These are phyloP conservation scores for Russula dissimulans DNA, from an alignment of 768 basidiomycete species.

Conservation along the genomic window DNA sequence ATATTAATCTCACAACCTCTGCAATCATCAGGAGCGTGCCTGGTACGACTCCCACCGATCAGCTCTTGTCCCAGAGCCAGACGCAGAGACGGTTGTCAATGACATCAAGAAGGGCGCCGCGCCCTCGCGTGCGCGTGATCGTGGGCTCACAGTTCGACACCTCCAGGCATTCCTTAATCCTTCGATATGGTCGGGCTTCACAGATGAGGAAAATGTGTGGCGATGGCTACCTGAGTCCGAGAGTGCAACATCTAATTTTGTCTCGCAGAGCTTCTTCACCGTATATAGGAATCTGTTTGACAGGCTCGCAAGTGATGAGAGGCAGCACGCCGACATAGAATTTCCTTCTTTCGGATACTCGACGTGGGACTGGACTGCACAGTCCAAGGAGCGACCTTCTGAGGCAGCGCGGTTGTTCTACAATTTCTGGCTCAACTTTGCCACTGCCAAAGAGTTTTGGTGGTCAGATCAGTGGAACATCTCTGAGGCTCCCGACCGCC, in stretches of 20 bases:
- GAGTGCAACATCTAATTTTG: neutral
- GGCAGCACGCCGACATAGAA: constrained; percentile 32
- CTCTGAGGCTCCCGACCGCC: constrained; percentile 78
- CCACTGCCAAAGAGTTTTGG: constrained; percentile 76
- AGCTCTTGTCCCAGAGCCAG: constrained; percentile 69
- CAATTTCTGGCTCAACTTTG: constrained; percentile 76
- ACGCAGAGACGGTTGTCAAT: constrained; percentile 77
- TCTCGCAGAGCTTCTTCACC: constrained; percentile 71
- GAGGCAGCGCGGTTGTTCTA: constrained; percentile 71
- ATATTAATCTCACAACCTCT: neutral
- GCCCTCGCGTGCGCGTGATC: constrained; percentile 46
- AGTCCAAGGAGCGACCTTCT: constrained; percentile 35
- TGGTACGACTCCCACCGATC: constrained; percentile 96
- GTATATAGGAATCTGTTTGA: constrained; percentile 83
- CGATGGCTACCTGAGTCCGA: neutral
- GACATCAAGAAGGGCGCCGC: constrained; percentile 67
- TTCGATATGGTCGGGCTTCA: constrained; percentile 54
- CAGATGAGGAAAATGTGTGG: constrained; percentile 52
- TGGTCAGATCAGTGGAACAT: constrained; percentile 85
- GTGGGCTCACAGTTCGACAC: constrained; percentile 74
- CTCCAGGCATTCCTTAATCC: constrained; percentile 78
- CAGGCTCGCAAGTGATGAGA: constrained; percentile 77
- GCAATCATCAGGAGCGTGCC: constrained; percentile 68
- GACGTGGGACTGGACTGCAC: constrained; percentile 58
- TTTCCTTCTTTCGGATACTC: constrained; percentile 82